phyloP scores from a whole-genome alignment of 257 asterid genomes.

The Solanum pennellii region DNA sequence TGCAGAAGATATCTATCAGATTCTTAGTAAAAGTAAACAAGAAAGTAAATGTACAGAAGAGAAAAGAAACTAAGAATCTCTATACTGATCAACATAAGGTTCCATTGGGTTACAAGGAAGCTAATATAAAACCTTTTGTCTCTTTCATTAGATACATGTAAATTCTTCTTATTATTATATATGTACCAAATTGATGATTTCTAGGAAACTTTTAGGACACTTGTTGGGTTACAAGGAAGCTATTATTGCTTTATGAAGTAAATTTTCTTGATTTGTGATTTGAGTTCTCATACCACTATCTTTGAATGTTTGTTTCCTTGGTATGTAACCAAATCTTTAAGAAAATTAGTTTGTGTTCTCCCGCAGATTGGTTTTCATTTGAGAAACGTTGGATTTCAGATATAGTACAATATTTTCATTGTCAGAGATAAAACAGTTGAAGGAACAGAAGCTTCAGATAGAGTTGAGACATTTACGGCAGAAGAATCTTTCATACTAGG shows the following conservation, averaged over 20 bases:
- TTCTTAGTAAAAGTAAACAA: too few species aligned
- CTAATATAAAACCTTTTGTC: neutral
- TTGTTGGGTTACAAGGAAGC: neutral
- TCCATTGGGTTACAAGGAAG: too few species aligned
- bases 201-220: neutral
- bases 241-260: neutral
- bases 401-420: neutral
- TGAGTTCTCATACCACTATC: neutral
- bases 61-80: too few species aligned
- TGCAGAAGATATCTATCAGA: too few species aligned
- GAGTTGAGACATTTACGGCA: neutral
- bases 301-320: neutral
- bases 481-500: neutral
- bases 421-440: neutral
- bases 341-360: neutral
- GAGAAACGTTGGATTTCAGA: neutral
- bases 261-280: neutral
- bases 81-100: too few species aligned
- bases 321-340: neutral
- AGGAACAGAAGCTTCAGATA: neutral
- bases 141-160: neutral
- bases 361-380: neutral
- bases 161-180: too few species aligned
- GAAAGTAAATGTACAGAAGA: too few species aligned
- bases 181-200: neutral